phyloP scores from a whole-genome alignment of 805 yeast genomes.

The Wickerhamomyces alni region DNA sequence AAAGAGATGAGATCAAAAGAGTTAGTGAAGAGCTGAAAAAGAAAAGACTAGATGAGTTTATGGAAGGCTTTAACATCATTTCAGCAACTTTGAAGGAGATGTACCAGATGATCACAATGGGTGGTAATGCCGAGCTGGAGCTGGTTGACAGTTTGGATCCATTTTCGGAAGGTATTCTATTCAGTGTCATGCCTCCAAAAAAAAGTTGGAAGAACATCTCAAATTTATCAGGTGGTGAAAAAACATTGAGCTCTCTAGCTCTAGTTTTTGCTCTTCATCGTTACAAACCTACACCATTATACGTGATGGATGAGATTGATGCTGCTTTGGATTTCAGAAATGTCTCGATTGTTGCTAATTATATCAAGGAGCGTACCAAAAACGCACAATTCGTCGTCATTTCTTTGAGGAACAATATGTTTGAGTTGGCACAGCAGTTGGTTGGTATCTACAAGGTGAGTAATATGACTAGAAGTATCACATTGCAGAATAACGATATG shows the following conservation, averaged over 20 bases:
- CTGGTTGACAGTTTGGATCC: constrained; percentile 94
- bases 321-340: constrained; percentile 97
- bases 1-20: constrained; percentile 58
- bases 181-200: constrained; percentile 99
- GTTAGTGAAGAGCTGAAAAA: constrained; percentile 65
- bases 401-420: constrained; percentile 94
- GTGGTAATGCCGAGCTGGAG: constrained; percentile 97
- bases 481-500: constrained; percentile 60
- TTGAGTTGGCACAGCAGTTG: constrained; percentile 88
- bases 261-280: constrained; percentile 93
- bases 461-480: constrained; percentile 83
- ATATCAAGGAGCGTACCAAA: constrained; percentile 90
- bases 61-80: constrained; percentile 85
- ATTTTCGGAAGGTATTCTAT: constrained; percentile 93
- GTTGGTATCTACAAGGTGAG: constrained; percentile 94
- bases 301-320: constrained; percentile 98
- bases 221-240: constrained; percentile 96
- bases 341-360: constrained; percentile 95
- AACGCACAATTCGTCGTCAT: constrained; percentile 96
- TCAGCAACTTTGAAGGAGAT: constrained; percentile 87
- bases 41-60: constrained; percentile 78
- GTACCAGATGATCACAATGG: constrained; percentile 99
- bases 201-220: constrained; percentile 96
- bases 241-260: constrained; percentile 90
- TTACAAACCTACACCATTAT: constrained; percentile 93